Evolutionary conservation across 148 eudicot species (phyloP).

Genomic region (Vaccinium macrocarpon): DNA sequence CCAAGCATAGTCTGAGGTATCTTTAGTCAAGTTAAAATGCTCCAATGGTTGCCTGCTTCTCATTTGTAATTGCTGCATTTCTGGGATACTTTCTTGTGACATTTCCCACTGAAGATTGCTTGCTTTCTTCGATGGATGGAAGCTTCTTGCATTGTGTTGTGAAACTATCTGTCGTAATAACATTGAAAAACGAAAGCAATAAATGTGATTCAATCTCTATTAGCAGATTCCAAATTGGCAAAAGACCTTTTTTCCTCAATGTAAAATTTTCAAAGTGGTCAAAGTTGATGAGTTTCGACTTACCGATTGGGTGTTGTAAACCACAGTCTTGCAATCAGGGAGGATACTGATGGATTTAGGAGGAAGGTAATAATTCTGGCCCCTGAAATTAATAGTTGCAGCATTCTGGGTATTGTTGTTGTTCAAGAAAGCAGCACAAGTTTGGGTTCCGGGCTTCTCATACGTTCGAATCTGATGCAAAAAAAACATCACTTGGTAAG

Average conservation of each 20-base stretch:
- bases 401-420: slow-evolving; percentile 44
- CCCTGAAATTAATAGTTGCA: slow-evolving; percentile 44
- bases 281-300: not conserved
- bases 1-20: slow-evolving; percentile 78
- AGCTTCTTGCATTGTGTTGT: slow-evolving; percentile 67
- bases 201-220: not conserved
- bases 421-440: slow-evolving; percentile 71
- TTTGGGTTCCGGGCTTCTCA: slow-evolving; percentile 38
- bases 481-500: not conserved
- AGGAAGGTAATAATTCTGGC: slow-evolving; percentile 40
- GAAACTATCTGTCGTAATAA: slow-evolving; percentile 45
- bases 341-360: slow-evolving; percentile 76
- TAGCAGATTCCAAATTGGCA: not conserved
- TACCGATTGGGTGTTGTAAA: slow-evolving; percentile 58
- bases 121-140: slow-evolving; percentile 36
- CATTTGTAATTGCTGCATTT: slow-evolving; percentile 7
- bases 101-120: slow-evolving; percentile 70
- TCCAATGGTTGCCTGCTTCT: slow-evolving; percentile 43
- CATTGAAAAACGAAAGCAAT: not conserved
- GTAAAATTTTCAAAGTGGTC: not conserved
- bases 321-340: slow-evolving; percentile 78
- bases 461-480: slow-evolving; percentile 42
- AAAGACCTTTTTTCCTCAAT: not conserved
- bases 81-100: slow-evolving; percentile 52
- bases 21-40: slow-evolving; percentile 46